Evolutionary conservation across 2,329 filamentous ascomycete genomes (phyloP).

Genomic region (Teratosphaeria nubilosa): DNA sequence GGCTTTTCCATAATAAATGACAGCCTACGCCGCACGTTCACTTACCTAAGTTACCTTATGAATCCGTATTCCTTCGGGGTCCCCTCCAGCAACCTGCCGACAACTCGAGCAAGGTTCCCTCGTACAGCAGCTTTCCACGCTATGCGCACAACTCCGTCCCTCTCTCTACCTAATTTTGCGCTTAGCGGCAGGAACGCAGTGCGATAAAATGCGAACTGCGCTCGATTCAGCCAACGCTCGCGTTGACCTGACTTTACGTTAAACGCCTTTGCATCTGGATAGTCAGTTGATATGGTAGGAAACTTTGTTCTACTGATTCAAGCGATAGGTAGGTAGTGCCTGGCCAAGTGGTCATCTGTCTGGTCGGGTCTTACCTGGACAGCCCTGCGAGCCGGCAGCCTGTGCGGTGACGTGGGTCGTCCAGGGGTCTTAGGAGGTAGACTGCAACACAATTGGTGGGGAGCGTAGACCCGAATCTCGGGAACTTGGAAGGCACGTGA

Average conservation of each 20-base stretch:
- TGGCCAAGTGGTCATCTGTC: neutral
- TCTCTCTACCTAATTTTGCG: neutral
- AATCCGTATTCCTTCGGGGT: neutral
- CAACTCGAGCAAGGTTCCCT: neutral
- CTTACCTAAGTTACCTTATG: neutral
- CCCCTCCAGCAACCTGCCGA: neutral
- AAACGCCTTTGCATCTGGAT: neutral
- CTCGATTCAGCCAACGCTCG: neutral
- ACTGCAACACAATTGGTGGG: neutral
- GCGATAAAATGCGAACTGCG: neutral
- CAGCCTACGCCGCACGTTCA: neutral
- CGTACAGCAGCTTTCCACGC: neutral
- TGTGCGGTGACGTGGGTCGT: neutral
- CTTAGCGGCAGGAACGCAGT: neutral
- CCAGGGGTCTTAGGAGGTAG: neutral
- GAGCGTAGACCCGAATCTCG: neutral
- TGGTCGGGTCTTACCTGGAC: neutral
- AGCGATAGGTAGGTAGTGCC: neutral
- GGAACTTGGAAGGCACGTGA: neutral
- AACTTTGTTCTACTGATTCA: neutral
- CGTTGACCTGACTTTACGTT: neutral
- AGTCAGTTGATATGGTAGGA: neutral
- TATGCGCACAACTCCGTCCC: neutral
- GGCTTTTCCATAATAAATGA: neutral
- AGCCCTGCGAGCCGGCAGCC: neutral